Base-by-base conservation (phyloP, 768 basidiomycete species). In the Rhizopogon sp. region DNA sequence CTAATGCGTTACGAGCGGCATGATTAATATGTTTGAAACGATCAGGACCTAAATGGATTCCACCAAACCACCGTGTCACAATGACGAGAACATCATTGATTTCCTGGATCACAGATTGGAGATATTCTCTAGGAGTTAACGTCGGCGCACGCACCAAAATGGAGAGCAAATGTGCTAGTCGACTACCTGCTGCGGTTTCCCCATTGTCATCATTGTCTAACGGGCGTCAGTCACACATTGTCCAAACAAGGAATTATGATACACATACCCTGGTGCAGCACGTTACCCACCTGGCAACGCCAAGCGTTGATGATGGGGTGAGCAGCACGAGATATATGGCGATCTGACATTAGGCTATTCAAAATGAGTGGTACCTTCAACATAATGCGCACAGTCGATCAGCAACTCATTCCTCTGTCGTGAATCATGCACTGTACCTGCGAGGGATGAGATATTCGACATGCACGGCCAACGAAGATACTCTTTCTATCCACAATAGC, bases 141-240 rank as follows among this genome's bases (percentile, higher is more conserved):
- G 31, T 16, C 33, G 13, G 37, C 25, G 9, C 39, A 64, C 82
- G 49, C 56, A 91, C 91, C 45, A 97, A 67, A 44, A 96, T 93
- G 58, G 94, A 92, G 5, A 99, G 72, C 2, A 99, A 78, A 68
- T 98, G 95, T 1, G 92, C 92, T 20, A 98, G 72, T 16, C 96
- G 81, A 42, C 88, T 85, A 5, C 96, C 96, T 17, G 96, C 96
- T 1, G 92, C 93, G 0, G 88, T 85, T 72, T 99, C 96, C 1
- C 94, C 92, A 55, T 98, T 90, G 56, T 98, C 95, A 54, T 95
- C 92, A 56, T 97, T 95, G 64, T 98, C 95, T 93, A 59, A 42
- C 29, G 60, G 29, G 9, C 57, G 54, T 29, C 54, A 61, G 16
- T 54, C 43, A 11, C 22, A 7, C 16, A 35, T 25, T 29, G 13